Evolutionary conservation across 768 basidiomycete species (phyloP), one percentile per base, ranked within the genome.

Genomic region (Lentinula boryana): DNA sequence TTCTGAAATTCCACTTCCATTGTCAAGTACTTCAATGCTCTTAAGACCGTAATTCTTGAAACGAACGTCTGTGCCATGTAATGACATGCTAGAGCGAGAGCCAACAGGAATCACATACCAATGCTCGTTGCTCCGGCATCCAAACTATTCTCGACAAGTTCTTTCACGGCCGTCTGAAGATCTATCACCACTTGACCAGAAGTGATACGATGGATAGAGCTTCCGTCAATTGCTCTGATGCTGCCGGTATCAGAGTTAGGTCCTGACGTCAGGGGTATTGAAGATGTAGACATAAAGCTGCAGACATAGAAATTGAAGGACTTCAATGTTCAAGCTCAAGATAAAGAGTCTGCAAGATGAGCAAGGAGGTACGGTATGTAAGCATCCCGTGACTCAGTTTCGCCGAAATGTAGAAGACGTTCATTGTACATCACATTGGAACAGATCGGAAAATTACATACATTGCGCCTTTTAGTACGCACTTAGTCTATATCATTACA

Each of bases 161-260:
- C 97, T 70, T 98, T 99, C 61, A 98, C 87, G 1, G 94, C 93
- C 0, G 90, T 91, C 69, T 95, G 93, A 0, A 98, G 82, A 70
- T 97, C 94, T 31, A 95, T 80, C 1, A 98, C 90, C 50, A 98
- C 96, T 71, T 98, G 97, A 1, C 96, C 96, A 2, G 93, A 93
- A 0, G 95, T 91, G 58, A 99, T 91, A 58, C 84, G 80, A 71
- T 98, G 97, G 9, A 95, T 79, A 3, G 95, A 91, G 4, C 80
- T 72, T 2, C 75, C 73, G 67, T 95, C 93, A 64, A 98, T 94
- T 4, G 87, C 78, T 62, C 77, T 78, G 52, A 83, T 82, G 49
- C 16, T 18, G n/a, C 57, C 44, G 27, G 9, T 15, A 33, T 12
- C 53, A 36, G 21, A 23, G 8, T 9, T 27, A 21, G 21, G n/a